Evolutionary conservation across 768 basidiomycete genomes (phyloP), one percentile per base, ranked within the genome.

Genomic region (Rhizopogon rudus): DNA sequence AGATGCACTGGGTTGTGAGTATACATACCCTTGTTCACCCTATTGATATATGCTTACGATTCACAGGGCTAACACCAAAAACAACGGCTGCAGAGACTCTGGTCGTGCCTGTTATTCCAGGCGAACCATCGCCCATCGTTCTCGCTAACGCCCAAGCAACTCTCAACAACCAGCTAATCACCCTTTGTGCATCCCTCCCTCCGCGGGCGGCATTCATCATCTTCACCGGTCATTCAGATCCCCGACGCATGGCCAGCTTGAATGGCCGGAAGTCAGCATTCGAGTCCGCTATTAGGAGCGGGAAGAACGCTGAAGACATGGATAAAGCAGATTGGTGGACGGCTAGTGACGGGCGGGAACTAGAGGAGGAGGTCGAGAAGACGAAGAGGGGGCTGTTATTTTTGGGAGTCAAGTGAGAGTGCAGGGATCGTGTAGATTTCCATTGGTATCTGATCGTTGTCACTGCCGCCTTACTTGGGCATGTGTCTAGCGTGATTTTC

Each of bases 161-260:
- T 0, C 77, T 97, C 39, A 81, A 95, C 69, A 63, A 64, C 0
- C 85, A 83, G 6, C 78, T 98, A 3, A 67, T 71, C 40, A 63
- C 71, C 1, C 72, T 98, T 0, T 84, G 95, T 63, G 73, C 78
- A 0, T 67, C 83, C 0, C 79, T 98, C 0, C 93, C 94, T 0
- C 67, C 86, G 2, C 82, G 86, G 17, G 92, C 93, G 0, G 93
- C 93, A 0, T 68, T 98, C 20, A 71, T 98, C 52, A 75, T 98
- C 40, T 85, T 97, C 65, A 91, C 88, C 0, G 94, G 95, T 1
- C 93, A 98, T 64, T 84, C 86, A 0, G 91, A 97, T 67, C 94
- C 95, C 0, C 82, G 91, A 0, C 74, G 68, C 6, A 93, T 96
- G 91, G 75, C 87, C 3, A 67, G 77, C 25, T 73, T 98, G 20